phyloP scores from a whole-genome alignment of 2,329 filamentous ascomycete species.

The Aspergillus sp. region DNA sequence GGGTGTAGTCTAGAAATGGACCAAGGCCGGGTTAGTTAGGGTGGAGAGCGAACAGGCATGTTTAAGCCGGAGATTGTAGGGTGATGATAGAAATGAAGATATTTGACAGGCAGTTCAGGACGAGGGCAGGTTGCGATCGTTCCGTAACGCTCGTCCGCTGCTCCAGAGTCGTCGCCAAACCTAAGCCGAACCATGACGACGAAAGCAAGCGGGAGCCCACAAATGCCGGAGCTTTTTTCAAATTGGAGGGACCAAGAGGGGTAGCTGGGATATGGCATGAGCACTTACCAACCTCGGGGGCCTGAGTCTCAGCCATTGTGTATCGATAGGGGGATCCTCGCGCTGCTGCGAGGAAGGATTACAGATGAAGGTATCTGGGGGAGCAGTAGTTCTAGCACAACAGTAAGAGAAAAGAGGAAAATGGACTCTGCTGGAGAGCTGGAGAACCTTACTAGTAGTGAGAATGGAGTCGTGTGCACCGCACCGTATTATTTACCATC shows the following conservation, averaged over 20 bases:
- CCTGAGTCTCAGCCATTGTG: constrained; percentile 43
- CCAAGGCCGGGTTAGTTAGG: constrained; percentile 20
- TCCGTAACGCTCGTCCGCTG: constrained; percentile 3
- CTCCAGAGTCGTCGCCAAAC: constrained; percentile 1
- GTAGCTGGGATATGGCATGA: constrained; percentile 12
- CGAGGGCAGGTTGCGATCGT: not conserved
- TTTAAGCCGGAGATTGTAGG: not conserved
- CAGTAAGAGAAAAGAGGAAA: constrained; percentile 24
- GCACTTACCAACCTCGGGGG: constrained; percentile 46
- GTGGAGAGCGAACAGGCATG: constrained; percentile 9
- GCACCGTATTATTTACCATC: constrained; percentile 19
- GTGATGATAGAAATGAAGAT: not conserved
- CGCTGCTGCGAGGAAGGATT: constrained; percentile 21
- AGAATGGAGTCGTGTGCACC: constrained; percentile 32
- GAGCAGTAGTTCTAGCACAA: constrained; percentile 21
- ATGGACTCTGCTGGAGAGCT: constrained; percentile 18
- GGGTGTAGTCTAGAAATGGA: constrained; percentile 69
- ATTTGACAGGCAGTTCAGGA: not conserved
- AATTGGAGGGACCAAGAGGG: constrained; percentile 26
- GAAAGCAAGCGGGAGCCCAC: constrained; percentile 33
- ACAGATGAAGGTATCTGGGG: constrained; percentile 20
- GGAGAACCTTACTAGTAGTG: constrained; percentile 14
- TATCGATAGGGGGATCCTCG: constrained; percentile 27
- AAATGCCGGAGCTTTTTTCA: constrained; percentile 35
- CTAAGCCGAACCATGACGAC: constrained; percentile 17